A percentile compares a stretch with the other conserved stretches of the same genome.
These are phyloP conservation scores for Elsinoe australis DNA, from an alignment of 2,329 filamentous ascomycete genomes.

Conservation along the genomic window DNA sequence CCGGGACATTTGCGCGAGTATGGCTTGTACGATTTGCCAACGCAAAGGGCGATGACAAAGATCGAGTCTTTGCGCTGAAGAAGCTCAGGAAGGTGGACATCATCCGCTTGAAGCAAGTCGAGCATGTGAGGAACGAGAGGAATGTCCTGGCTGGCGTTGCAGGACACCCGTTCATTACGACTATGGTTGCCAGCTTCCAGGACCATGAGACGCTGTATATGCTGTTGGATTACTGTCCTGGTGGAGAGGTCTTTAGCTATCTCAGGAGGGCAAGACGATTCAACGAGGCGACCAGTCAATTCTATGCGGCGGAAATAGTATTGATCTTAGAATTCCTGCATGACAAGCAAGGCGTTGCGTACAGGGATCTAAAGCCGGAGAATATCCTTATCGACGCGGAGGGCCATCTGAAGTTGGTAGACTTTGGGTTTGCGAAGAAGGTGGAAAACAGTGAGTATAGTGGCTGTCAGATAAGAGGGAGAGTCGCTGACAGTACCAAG, in stretches of 20 bases:
- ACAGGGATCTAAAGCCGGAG: constrained; percentile 75
- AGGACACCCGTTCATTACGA: constrained; percentile 77
- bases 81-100: constrained; percentile 62
- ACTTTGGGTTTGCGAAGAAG: constrained; percentile 79
- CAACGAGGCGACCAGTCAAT: constrained; percentile 67
- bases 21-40: constrained; percentile 64
- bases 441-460: constrained; percentile 50
- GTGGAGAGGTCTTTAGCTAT: constrained; percentile 79
- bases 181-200: constrained; percentile 69
- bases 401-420: constrained; percentile 73
- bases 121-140: constrained; percentile 78
- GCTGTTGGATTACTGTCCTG: constrained; percentile 74
- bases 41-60: constrained; percentile 44
- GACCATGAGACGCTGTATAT: constrained; percentile 73
- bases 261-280: constrained; percentile 70
- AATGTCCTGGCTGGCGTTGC: constrained; percentile 68
- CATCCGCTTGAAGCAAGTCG: constrained; percentile 75
- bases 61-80: constrained; percentile 72
- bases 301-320: constrained; percentile 79
- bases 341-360: constrained; percentile 71
- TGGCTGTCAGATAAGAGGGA: background rate
- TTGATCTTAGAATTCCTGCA: constrained; percentile 74
- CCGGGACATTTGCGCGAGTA: constrained; percentile 77
- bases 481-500: constrained; percentile 26
- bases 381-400: constrained; percentile 71